Evolutionary conservation across 345 rosid genomes (phyloP).

Genomic region (Pistacia integerrima): DNA sequence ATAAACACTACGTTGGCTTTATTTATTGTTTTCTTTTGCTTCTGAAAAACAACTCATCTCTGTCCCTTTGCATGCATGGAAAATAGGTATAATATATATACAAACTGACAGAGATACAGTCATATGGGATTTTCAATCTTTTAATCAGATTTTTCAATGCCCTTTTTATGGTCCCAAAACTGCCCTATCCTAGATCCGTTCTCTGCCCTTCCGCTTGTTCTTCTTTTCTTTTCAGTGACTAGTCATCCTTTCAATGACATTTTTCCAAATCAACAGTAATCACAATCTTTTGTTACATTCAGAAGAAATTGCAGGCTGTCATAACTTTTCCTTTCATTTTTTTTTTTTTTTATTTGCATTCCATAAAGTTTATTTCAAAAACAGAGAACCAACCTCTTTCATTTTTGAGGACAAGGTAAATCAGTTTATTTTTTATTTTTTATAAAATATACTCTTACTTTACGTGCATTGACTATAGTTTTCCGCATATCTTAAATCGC

Average conservation of each 20-base stretch:
- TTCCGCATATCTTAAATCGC: too few relatives aligned
- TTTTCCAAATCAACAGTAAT: neutral
- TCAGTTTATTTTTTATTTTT: neutral
- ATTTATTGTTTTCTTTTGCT: neutral
- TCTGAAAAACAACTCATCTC: neutral
- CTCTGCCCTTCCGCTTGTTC: neutral
- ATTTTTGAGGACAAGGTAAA: neutral
- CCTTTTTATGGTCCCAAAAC: conserved; percentile 20
- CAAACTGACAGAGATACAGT: conserved; percentile 1
- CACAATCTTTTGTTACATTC: neutral
- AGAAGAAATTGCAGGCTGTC: neutral
- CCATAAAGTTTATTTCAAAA: neutral
- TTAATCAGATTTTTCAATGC: neutral
- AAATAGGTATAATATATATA: conserved; percentile 4
- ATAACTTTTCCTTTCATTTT: neutral
- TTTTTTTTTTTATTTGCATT: neutral
- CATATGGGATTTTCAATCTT: neutral
- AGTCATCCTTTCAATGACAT: neutral
- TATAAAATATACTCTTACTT: too few relatives aligned
- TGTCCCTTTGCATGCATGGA: neutral
- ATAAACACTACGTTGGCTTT: neutral
- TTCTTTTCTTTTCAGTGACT: neutral
- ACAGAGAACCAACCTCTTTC: neutral
- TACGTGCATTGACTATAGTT: too few relatives aligned
- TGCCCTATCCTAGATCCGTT: neutral